phyloP scores from a whole-genome alignment of 2,329 filamentous ascomycete species.

The Colletotrichum chrysophilum region DNA sequence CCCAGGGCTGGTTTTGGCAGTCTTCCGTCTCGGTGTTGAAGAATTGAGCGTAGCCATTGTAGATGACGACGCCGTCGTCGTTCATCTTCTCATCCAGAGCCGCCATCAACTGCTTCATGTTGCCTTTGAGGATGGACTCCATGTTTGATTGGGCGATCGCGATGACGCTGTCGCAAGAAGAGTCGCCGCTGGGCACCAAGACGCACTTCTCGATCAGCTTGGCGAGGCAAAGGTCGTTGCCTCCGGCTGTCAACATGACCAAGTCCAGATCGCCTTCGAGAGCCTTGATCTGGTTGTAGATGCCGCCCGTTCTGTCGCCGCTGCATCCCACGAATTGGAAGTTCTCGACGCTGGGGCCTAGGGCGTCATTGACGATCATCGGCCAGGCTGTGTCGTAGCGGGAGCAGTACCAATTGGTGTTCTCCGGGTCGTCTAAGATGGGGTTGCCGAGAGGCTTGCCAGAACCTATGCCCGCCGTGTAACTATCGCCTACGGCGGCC shows the following conservation, averaged over 20 bases:
- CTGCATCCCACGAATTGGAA: constrained; percentile 34
- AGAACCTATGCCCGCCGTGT: constrained; percentile 38
- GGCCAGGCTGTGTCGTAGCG: constrained; percentile 34
- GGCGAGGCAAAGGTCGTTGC: constrained; percentile 40
- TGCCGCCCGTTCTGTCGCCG: constrained; percentile 29
- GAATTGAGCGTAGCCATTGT: constrained; percentile 34
- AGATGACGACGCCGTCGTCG: constrained; percentile 32
- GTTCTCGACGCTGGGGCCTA: constrained; percentile 26
- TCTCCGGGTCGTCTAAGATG: background rate
- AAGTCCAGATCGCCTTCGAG: constrained; percentile 34
- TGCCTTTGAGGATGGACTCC: constrained; percentile 30
- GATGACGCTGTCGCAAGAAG: constrained; percentile 24
- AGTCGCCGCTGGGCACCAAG: constrained; percentile 21
- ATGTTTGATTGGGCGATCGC: constrained; percentile 30
- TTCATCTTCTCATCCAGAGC: constrained; percentile 32
- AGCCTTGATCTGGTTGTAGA: constrained; percentile 30
- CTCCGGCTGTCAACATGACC: constrained; percentile 40
- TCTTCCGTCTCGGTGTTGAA: constrained; percentile 31
- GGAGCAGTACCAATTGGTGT: constrained; percentile 29
- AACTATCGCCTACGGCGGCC: constrained; percentile 42
- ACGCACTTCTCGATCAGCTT: constrained; percentile 21
- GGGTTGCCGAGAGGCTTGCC: background rate
- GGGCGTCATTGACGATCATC: constrained; percentile 26
- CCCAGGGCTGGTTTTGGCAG: constrained; percentile 21
- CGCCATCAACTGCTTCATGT: constrained; percentile 29